Base-by-base conservation (phyloP, 345 rosid species). In the Eucalyptus globulus region DNA sequence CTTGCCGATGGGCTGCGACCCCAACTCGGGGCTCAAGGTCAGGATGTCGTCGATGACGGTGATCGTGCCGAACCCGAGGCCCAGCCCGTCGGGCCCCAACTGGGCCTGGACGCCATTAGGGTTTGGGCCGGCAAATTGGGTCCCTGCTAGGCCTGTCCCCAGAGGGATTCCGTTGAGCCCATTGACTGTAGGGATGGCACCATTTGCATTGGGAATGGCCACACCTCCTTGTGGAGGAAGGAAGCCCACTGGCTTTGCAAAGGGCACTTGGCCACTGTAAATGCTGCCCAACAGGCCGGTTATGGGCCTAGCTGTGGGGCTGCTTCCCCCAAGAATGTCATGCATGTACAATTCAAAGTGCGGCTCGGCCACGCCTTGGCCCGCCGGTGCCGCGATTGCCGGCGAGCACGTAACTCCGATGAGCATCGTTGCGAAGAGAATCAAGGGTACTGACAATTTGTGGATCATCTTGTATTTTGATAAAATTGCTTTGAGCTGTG, bases 201-300 rank as follows among this genome's bases (percentile, higher is more conserved):
- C 99, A 72, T 97, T 96, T 47, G 99, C 94, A 44, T 97, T 97
- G 13, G 99, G 98, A 87, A 97, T 95, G 54, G 95, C 97, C 37
- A 96, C 94, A 26, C 95, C 97, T 51, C 90, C 93, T 58, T 92
- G 11, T 1, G 99, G 99, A 12, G 98, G 96, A 50, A 91, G 87
- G 91, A 98, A 95, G 19, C 97, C 99, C 34, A 97, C 88, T 31
- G 95, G 96, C 91, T 93, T 95, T 37, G 99, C 99, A 88, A 96
- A 98, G 40, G 99, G 99, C 56, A 98, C 99, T 88, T 98, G 98
- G 31, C 99, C 98, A 22, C 93, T 95, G 92, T 97, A 98, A n/a
- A 98, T 97, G 94, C 94, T 96, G 27, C 99, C 99, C 34, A 96
- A 94, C 93, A 98, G 90, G 89, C 99, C 99, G 0, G 99, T 97